phyloP scores from a whole-genome alignment of 192 early-diverging fungal genomes.

The Podila minutissima region DNA sequence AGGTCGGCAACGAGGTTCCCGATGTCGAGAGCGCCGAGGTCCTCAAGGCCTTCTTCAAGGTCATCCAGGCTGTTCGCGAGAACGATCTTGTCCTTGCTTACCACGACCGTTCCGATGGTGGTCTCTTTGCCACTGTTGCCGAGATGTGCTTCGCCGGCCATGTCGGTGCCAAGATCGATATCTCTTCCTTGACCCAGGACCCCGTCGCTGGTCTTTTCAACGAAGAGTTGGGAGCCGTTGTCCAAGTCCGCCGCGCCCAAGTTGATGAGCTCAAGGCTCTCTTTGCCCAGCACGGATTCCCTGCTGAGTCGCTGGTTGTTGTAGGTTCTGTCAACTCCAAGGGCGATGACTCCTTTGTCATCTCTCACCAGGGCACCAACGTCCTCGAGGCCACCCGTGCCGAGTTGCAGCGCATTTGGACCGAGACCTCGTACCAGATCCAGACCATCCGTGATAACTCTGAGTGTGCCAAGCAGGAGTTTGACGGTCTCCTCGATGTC shows the following conservation, averaged over 20 bases:
- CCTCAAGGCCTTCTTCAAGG: constrained; percentile 84
- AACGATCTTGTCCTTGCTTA: constrained; percentile 83
- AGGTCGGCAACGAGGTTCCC: constrained; percentile 81
- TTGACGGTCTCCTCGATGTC: constrained; percentile 71
- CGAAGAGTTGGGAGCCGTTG: constrained; percentile 97
- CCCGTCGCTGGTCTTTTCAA: constrained; percentile 84
- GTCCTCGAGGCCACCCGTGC: constrained; percentile 70
- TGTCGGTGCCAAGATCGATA: constrained; percentile 80
- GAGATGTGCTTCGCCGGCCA: constrained; percentile 99
- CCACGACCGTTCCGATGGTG: constrained; percentile 99
- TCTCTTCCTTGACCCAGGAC: constrained; percentile 58
- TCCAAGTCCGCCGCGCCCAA: constrained; percentile 79
- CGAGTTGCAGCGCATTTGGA: constrained; percentile 85
- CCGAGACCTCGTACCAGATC: constrained; percentile 92
- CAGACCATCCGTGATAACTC: constrained; percentile 93
- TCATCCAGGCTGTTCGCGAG: constrained; percentile 67
- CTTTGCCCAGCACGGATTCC: constrained; percentile 65
- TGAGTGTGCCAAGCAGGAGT: constrained; percentile 86
- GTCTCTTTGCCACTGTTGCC: constrained; percentile 87
- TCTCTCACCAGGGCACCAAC: constrained; percentile 53
- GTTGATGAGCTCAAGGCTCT: constrained; percentile 62
- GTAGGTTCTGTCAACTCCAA: constrained; percentile 68
- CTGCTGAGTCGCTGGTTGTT: constrained; percentile 59
- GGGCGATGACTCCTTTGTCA: constrained; percentile 59
- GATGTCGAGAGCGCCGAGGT: constrained; percentile 81